Conservation (phyloP, 2,329 filamentous ascomycete genomes). For the Botryotinia convoluta region DNA sequence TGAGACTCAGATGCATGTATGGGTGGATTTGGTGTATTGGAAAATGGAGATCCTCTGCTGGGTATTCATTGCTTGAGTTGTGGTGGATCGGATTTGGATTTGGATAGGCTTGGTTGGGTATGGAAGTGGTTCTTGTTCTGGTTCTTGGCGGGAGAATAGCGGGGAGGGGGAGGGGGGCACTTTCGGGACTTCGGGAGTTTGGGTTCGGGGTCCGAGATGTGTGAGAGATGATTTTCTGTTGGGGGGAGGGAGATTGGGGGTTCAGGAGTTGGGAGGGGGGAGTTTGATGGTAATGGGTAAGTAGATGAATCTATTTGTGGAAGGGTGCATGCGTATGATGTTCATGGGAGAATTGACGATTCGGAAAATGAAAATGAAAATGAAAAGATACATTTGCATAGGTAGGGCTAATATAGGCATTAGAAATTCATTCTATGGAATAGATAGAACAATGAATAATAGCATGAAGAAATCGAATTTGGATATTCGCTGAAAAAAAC, state of each 20-base stretch:
- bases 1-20: not conserved
- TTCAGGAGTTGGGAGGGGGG: too few relatives aligned
- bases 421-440: rapidly evolving
- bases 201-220: not conserved
- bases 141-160: not conserved
- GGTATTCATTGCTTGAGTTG: not conserved
- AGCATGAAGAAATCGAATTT: not conserved
- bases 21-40: not conserved
- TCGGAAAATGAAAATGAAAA: not conserved
- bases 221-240: not conserved
- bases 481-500: not conserved
- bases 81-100: not conserved
- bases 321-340: not conserved
- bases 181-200: not conserved
- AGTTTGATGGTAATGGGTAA: not conserved
- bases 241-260: too few relatives aligned
- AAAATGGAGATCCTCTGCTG: not conserved
- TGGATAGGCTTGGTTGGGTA: not conserved
- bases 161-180: not conserved
- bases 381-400: not conserved
- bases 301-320: not conserved
- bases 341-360: rapidly evolving
- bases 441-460: not conserved
- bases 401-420: rapidly evolving
- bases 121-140: too few relatives aligned